Evolutionary conservation across 148 eudicot genomes (phyloP).

Genomic region (Mesembryanthemum crystallinum): DNA sequence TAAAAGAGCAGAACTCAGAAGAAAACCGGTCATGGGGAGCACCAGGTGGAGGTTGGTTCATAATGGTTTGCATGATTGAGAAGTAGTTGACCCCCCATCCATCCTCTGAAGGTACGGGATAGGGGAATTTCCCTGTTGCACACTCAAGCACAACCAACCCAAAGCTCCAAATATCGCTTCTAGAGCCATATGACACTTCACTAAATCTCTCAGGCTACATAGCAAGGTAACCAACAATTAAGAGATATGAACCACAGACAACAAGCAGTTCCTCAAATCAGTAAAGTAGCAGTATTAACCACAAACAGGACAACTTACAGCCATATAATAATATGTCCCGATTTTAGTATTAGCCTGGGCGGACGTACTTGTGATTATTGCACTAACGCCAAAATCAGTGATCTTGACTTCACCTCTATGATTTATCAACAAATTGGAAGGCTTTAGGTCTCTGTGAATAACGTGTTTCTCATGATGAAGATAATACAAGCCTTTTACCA

Average conservation of each 20-base stretch:
- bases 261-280: background rate
- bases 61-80: constrained; percentile 82
- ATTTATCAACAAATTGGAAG: constrained; percentile 92
- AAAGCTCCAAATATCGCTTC: constrained; percentile 97
- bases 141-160: constrained; percentile 91
- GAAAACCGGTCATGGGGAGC: constrained; percentile 78
- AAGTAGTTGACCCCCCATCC: constrained; percentile 56
- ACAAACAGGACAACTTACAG: constrained; percentile 51
- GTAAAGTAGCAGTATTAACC: background rate
- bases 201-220: constrained; percentile 88
- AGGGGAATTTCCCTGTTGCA: constrained; percentile 83
- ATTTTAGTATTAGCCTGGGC: constrained; percentile 85
- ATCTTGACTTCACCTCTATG: constrained; percentile 97
- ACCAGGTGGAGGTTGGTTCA: constrained; percentile 73
- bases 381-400: constrained; percentile 98
- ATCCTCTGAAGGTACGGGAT: constrained; percentile 58
- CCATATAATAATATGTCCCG: constrained; percentile 95
- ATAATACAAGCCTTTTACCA: constrained; percentile 84
- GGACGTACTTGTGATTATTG: constrained; percentile 82
- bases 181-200: constrained; percentile 55
- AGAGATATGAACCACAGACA: constrained; percentile 1
- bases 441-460: constrained; percentile 93
- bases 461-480: constrained; percentile 96
- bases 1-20: constrained; percentile 87
- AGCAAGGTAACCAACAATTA: constrained; percentile 1